Conservation (phyloP, 257 asterid genomes). For the Fraxinus cuspidata region DNA sequence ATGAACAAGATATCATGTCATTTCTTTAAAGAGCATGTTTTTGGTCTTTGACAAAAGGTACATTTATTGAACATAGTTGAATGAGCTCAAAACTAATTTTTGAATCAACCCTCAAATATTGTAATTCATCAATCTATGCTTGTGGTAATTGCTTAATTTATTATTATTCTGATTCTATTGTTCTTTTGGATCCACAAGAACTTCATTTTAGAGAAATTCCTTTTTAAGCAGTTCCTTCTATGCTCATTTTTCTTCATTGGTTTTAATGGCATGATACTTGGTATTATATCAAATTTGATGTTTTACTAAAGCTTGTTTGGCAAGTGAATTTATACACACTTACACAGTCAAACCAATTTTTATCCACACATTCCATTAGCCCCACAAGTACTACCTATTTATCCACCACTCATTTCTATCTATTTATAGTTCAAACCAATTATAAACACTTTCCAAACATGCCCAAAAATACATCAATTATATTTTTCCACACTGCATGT, state of each 20-base stretch:
- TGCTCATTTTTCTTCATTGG: neutral
- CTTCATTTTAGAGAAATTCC: neutral
- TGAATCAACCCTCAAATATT: neutral
- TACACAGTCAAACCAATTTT: too few species aligned
- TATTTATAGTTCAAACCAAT: too few species aligned
- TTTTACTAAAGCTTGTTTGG: neutral
- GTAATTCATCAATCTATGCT: neutral
- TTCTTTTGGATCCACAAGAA: neutral
- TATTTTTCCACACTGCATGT: neutral
- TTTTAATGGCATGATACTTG: conserved; percentile 3
- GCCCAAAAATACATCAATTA: neutral
- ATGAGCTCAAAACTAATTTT: neutral
- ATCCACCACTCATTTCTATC: too few species aligned
- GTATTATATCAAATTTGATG: neutral
- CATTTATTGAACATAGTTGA: neutral
- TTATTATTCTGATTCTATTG: neutral
- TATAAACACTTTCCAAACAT: too few species aligned
- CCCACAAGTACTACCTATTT: too few species aligned
- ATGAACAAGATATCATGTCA: neutral
- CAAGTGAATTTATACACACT: too few species aligned
- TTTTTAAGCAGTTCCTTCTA: neutral
- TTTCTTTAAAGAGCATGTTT: neutral
- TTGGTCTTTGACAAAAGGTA: neutral
- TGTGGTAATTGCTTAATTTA: neutral
- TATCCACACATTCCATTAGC: too few species aligned